Percentiles rank a stretch among this genome's conserved stretches.
phyloP scores from a whole-genome alignment of 495 filamentous ascomycete species.

The Penicillium soppii region DNA sequence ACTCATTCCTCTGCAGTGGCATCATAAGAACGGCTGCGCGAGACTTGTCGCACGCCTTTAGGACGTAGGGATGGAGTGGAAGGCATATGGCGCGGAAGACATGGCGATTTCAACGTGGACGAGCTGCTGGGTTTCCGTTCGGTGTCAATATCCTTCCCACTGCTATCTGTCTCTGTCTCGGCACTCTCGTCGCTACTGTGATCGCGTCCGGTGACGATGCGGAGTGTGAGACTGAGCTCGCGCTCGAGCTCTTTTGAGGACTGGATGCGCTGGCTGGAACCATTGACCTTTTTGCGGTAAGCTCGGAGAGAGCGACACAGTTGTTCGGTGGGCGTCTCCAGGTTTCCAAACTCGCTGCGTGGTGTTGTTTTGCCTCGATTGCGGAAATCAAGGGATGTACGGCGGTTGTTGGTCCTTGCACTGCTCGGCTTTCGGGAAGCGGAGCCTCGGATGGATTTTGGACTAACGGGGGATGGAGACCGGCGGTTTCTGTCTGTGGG shows the following conservation, averaged over 20 bases:
- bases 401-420: conserved; percentile 26
- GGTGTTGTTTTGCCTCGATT: conserved; percentile 53
- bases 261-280: conserved; percentile 61
- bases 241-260: conserved; percentile 71
- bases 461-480: conserved; percentile 49
- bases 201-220: conserved; percentile 59
- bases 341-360: conserved; percentile 57
- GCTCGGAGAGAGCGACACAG: conserved; percentile 74
- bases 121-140: conserved; percentile 26
- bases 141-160: conserved; percentile 43
- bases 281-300: conserved; percentile 78
- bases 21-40: conserved; percentile 34
- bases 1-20: conserved; percentile 25
- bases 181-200: conserved; percentile 26
- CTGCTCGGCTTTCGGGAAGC: conserved; percentile 19
- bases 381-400: conserved; percentile 60
- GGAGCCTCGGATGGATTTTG: conserved; percentile 24
- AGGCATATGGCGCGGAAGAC: conserved; percentile 31
- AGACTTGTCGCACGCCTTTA: conserved; percentile 23
- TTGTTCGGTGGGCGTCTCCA: conserved; percentile 77
- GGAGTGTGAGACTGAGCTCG: conserved; percentile 73
- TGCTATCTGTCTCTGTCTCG: conserved; percentile 46
- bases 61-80: conserved; percentile 38
- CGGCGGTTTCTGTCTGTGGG: conserved; percentile 31
- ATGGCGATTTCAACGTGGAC: conserved; percentile 21